These are phyloP conservation scores for Draba incana DNA, from an alignment of 345 rosid genomes.

Conservation along the genomic window DNA sequence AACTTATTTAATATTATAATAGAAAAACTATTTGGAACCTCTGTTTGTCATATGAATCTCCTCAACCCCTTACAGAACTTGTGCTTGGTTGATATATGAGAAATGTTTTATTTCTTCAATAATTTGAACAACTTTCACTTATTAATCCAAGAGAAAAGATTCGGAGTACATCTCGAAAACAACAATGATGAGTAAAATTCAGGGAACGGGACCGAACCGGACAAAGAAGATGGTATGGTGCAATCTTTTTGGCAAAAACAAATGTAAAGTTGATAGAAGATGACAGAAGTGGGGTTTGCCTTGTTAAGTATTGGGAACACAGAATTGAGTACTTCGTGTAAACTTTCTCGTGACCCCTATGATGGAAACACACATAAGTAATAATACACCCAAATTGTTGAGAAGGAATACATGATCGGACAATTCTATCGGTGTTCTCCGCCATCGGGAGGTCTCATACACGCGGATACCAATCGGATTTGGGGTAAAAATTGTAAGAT, in stretches of 20 bases:
- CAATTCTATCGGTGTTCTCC: no score
- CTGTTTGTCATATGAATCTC: conserved; percentile 3
- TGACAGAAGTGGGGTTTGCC: not conserved
- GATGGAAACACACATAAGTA: not conserved
- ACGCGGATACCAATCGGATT: no score
- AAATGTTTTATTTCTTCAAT: not conserved
- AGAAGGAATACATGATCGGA: not conserved
- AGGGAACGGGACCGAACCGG: not conserved
- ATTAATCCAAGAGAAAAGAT: not conserved
- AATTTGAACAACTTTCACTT: not conserved
- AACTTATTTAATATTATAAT: conserved; percentile 15
- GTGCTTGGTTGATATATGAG: conserved; percentile 14
- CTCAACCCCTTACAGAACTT: not conserved
- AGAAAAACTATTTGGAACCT: conserved; percentile 20
- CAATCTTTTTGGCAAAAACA: no score
- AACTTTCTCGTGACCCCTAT: conserved; percentile 34
- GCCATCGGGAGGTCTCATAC: no score
- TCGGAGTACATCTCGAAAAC: not conserved
- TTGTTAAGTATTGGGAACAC: not conserved
- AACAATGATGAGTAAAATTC: not conserved
- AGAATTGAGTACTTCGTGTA: not conserved
- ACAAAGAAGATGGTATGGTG: not conserved
- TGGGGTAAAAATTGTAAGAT: no score
- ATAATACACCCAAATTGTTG: not conserved
- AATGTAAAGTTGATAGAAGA: not conserved